Percentiles rank a stretch among this genome's conserved stretches.
These are phyloP conservation scores for Zangia roseola DNA, from an alignment of 768 basidiomycete genomes.

Conservation along the genomic window DNA sequence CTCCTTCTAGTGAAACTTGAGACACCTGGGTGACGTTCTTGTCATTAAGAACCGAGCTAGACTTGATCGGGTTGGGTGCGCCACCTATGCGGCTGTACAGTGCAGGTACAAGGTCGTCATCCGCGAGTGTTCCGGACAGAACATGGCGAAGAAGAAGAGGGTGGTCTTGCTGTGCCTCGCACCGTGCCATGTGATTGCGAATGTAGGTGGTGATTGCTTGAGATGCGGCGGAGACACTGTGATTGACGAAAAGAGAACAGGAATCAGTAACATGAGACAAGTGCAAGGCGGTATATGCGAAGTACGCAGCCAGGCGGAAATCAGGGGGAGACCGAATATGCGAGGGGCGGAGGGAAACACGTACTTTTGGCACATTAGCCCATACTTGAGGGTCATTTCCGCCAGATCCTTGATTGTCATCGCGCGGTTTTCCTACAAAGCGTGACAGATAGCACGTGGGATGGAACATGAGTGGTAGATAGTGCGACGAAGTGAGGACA, in stretches of 20 bases:
- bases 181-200: slow-evolving; percentile 68
- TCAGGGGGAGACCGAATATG: slow-evolving; percentile 11
- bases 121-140: slow-evolving; percentile 67
- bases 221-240: slow-evolving; percentile 71
- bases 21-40: slow-evolving; percentile 17
- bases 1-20: slow-evolving; percentile 16
- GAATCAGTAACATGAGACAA: slow-evolving; percentile 16
- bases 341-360: slow-evolving; percentile 26
- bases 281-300: slow-evolving; percentile 6
- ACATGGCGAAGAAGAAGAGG: slow-evolving; percentile 72
- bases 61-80: slow-evolving; percentile 44
- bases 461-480: slow-evolving; percentile 16
- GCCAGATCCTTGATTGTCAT: slow-evolving; percentile 88
- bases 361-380: slow-evolving; percentile 75
- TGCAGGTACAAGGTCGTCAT: slow-evolving; percentile 73
- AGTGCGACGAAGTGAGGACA: background rate
- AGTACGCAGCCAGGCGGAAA: slow-evolving; percentile 1
- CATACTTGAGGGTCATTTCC: slow-evolving; percentile 61
- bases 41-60: slow-evolving; percentile 18
- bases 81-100: slow-evolving; percentile 71
- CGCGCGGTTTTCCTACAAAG: slow-evolving; percentile 66
- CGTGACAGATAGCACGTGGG: slow-evolving; percentile 17
- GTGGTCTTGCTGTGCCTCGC: slow-evolving; percentile 67
- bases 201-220: slow-evolving; percentile 86
- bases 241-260: background rate